Percentiles rank a stretch among this genome's conserved stretches.
phyloP scores from a whole-genome alignment of 2,329 filamentous ascomycete species.

The Colletotrichum ledebouriae region DNA sequence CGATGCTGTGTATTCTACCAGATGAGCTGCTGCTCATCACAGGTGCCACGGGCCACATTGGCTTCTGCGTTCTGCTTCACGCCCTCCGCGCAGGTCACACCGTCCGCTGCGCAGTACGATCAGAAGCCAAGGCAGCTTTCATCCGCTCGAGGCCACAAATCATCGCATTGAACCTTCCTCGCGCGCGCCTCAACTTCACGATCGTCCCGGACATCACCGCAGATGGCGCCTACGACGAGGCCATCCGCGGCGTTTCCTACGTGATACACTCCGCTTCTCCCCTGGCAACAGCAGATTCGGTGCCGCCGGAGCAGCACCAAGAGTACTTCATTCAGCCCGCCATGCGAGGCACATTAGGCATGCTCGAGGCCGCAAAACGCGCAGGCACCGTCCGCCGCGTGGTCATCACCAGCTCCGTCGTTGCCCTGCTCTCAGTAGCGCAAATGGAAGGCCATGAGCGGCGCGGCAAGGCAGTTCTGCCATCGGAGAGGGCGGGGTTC shows the following conservation, averaged over 20 bases:
- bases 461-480: conserved; percentile 3
- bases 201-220: conserved; percentile 55
- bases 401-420: conserved; percentile 66
- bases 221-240: conserved; percentile 57
- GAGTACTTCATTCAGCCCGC: conserved; percentile 67
- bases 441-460: conserved; percentile 37
- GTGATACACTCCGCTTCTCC: conserved; percentile 53
- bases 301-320: conserved; percentile 68
- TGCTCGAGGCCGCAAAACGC: conserved; percentile 63
- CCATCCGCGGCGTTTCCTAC: conserved; percentile 55
- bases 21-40: conserved; percentile 47
- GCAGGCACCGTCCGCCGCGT: conserved; percentile 54
- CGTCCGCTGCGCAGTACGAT: conserved; percentile 51
- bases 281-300: conserved; percentile 60
- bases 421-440: conserved; percentile 46
- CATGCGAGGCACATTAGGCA: conserved; percentile 63
- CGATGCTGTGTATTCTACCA: conserved; percentile 37
- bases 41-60: conserved; percentile 50
- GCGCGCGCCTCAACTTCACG: conserved; percentile 46
- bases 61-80: conserved; percentile 48
- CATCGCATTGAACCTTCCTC: conserved; percentile 36
- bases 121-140: conserved; percentile 42
- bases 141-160: conserved; percentile 39
- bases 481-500: conserved; percentile 29
- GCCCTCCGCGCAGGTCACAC: conserved; percentile 47